phyloP scores from a whole-genome alignment of 441 rosid species.

The Gossypium aridum region DNA sequence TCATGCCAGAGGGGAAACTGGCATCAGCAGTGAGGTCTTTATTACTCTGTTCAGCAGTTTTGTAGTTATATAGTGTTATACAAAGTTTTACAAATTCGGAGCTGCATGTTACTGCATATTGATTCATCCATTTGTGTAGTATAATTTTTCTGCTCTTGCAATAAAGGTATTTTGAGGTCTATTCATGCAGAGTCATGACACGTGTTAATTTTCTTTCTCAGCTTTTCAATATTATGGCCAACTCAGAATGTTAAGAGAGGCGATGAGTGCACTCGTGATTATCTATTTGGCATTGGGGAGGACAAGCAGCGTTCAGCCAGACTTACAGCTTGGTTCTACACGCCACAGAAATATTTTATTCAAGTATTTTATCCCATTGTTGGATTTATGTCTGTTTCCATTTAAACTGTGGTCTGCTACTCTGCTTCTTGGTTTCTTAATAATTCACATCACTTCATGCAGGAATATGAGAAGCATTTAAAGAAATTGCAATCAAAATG shows the following conservation, averaged over 20 bases:
- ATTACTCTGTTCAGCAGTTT: neutral
- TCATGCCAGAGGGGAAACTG: constrained; percentile 77
- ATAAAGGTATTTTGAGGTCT: neutral
- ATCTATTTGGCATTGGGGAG: constrained; percentile 79
- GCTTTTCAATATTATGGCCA: constrained; percentile 90
- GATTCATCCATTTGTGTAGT: neutral
- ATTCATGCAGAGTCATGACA: constrained; percentile 10
- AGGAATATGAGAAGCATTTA: constrained; percentile 69
- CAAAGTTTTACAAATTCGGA: neutral
- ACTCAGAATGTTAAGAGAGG: constrained; percentile 44
- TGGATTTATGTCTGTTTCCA: constrained; percentile 11
- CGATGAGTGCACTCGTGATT: constrained; percentile 88
- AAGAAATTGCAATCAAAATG: constrained; percentile 38
- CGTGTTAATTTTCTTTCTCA: constrained; percentile 24
- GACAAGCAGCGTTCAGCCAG: constrained; percentile 91
- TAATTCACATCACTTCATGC: constrained; percentile 18
- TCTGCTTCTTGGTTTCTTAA: neutral
- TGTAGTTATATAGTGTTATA: neutral
- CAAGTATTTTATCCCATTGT: constrained; percentile 34
- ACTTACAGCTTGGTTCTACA: constrained; percentile 85
- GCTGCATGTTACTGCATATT: neutral
- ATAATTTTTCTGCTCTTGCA: neutral
- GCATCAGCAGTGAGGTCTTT: constrained; percentile 82
- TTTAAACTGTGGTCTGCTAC: neutral
- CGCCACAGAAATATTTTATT: constrained; percentile 76